Percentiles rank a stretch among this genome's conserved stretches.
Evolutionary conservation across 495 filamentous ascomycete genomes (phyloP).

Genomic region (Penicillium coffeae): DNA sequence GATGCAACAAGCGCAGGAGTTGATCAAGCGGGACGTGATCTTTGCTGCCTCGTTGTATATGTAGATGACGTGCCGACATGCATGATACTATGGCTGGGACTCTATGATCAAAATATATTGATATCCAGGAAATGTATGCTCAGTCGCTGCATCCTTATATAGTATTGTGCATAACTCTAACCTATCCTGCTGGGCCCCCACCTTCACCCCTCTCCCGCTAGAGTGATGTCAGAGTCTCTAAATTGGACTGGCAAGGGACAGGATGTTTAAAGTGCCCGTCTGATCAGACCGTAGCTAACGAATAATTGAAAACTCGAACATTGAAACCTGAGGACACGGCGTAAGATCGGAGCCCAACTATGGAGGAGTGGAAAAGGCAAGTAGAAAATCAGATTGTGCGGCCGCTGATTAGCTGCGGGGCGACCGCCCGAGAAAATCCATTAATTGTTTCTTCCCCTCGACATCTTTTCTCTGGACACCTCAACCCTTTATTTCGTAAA

Average conservation of each 20-base stretch:
- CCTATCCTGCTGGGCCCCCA: too few species aligned
- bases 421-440: slow-evolving; percentile 43
- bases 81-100: neutral
- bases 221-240: neutral
- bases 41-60: slow-evolving; percentile 86
- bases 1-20: slow-evolving; percentile 93
- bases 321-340: neutral
- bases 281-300: too few species aligned
- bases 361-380: slow-evolving; percentile 6
- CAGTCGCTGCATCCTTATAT: neutral
- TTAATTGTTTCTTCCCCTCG: slow-evolving; percentile 10
- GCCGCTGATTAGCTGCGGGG: slow-evolving; percentile 44
- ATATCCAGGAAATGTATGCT: neutral
- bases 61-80: slow-evolving; percentile 22
- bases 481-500: slow-evolving; percentile 19
- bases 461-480: slow-evolving; percentile 6
- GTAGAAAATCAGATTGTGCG: slow-evolving; percentile 26
- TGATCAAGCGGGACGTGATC: slow-evolving; percentile 94
- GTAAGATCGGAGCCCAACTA: neutral
- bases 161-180: too few species aligned
- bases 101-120: neutral
- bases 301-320: too few species aligned
- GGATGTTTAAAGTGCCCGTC: too few species aligned
- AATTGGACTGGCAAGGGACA: neutral
- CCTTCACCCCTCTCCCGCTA: neutral